phyloP scores from a whole-genome alignment of 2,329 filamentous ascomycete genomes.

The Fusarium fujikuroi region DNA sequence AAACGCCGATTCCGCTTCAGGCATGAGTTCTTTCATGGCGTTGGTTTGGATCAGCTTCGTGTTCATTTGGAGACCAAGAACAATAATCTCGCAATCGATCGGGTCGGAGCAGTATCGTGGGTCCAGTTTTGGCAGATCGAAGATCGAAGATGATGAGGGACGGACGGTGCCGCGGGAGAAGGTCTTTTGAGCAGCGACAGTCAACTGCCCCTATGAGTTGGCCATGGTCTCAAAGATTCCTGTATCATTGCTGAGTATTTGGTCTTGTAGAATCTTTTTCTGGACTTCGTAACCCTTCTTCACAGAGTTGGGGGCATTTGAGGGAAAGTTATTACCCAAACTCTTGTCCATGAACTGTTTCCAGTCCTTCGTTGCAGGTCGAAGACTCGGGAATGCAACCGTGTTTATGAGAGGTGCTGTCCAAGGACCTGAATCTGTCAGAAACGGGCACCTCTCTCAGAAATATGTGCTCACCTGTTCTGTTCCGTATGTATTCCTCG shows the following conservation, averaged over 20 bases:
- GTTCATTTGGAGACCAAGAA: conserved; percentile 25
- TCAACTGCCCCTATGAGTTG: conserved; percentile 14
- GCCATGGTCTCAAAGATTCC: conserved; percentile 26
- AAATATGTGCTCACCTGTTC: conserved; percentile 2
- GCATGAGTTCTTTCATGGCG: conserved; percentile 14
- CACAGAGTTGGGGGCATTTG: not conserved
- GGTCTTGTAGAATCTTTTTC: conserved; percentile 4
- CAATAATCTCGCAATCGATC: conserved; percentile 21
- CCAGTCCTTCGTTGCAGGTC: conserved; percentile 1
- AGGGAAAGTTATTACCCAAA: not conserved
- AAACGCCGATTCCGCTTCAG: conserved; percentile 2
- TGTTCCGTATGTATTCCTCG: conserved; percentile 2
- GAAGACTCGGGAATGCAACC: conserved; percentile 9
- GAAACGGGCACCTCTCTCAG: not conserved
- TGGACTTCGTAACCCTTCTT: conserved; percentile 12
- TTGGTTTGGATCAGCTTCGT: conserved; percentile 12
- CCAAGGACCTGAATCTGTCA: conserved; percentile 13
- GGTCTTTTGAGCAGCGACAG: conserved; percentile 25
- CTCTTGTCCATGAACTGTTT: conserved; percentile 4
- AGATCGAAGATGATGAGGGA: conserved; percentile 1
- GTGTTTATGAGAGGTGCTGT: conserved; percentile 28
- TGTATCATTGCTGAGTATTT: conserved; percentile 8
- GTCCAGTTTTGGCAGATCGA: conserved; percentile 9
- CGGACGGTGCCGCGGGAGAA: conserved; percentile 17
- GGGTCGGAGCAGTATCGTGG: conserved; percentile 25